Conservation (phyloP, 257 asterid species). For the Haberlea rhodopensis region DNA sequence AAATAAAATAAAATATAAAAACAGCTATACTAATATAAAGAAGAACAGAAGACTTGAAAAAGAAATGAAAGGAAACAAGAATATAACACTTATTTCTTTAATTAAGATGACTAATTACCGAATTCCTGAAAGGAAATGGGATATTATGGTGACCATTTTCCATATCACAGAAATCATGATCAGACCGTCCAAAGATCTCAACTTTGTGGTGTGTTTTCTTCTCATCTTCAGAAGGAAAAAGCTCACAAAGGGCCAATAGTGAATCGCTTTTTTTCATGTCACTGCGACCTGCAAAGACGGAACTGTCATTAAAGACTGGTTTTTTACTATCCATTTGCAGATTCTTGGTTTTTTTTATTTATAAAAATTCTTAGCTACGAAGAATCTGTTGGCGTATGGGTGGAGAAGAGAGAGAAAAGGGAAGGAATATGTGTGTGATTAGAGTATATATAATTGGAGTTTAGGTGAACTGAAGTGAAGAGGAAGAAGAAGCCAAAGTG, state of each 20-base stretch:
- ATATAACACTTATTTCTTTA: neutral
- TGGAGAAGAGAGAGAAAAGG: conserved; percentile 25
- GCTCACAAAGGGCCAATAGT: conserved; percentile 49
- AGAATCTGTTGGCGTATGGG: conserved; percentile 18
- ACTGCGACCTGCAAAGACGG: conserved; percentile 28
- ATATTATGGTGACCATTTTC: conserved; percentile 26
- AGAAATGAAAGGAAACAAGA: neutral
- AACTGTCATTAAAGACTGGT: conserved; percentile 28
- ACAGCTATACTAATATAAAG: too few relatives aligned
- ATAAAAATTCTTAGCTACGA: conserved; percentile 29
- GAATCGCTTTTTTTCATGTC: conserved; percentile 66
- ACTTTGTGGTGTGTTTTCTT: conserved; percentile 31
- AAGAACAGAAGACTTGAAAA: neutral
- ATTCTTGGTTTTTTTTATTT: neutral
- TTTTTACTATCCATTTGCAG: conserved; percentile 36
- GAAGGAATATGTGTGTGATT: conserved; percentile 25
- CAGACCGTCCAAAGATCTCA: conserved; percentile 26
- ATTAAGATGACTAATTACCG: conserved; percentile 27
- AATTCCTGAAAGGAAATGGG: conserved; percentile 25
- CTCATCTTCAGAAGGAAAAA: conserved; percentile 34
- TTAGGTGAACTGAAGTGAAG: conserved; percentile 27
- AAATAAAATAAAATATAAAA: too few relatives aligned
- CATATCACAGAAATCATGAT: conserved; percentile 31
- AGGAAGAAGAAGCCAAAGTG: conserved; percentile 42
- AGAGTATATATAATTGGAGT: conserved; percentile 29